Percentiles rank a stretch among this genome's conserved stretches.
phyloP scores from a whole-genome alignment of 1,139 yeast genomes.

The Pichia sorboxylosa region DNA sequence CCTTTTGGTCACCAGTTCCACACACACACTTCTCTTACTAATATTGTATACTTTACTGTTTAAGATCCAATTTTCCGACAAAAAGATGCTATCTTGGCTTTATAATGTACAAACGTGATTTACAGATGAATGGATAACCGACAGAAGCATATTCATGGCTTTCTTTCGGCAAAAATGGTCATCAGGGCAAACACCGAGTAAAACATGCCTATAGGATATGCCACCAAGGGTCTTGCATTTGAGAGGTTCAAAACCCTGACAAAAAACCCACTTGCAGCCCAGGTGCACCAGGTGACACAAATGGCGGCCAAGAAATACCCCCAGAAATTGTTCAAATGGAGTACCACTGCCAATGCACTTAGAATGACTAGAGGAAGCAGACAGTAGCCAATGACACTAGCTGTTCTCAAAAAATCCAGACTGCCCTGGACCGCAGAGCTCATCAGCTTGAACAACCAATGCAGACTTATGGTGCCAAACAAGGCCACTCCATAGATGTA shows the following conservation, averaged over 20 bases:
- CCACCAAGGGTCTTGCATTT: conserved; percentile 81
- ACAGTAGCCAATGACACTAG: conserved; percentile 91
- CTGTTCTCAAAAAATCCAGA: conserved; percentile 64
- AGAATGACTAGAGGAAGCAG: conserved; percentile 78
- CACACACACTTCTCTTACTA: too few species aligned
- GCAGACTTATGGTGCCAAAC: conserved; percentile 79
- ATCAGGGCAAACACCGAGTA: conserved; percentile 91
- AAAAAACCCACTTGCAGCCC: conserved; percentile 87
- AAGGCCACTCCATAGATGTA: conserved; percentile 94
- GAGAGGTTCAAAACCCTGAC: conserved; percentile 74
- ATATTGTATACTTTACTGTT: too few species aligned
- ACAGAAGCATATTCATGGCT: conserved; percentile 6
- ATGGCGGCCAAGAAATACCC: conserved; percentile 65
- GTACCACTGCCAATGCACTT: conserved; percentile 52
- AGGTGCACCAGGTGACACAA: conserved; percentile 88
- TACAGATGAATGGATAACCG: too few species aligned
- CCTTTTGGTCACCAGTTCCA: too few species aligned
- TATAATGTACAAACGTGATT: too few species aligned
- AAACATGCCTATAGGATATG: conserved; percentile 86
- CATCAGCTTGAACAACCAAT: conserved; percentile 79
- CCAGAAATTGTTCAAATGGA: conserved; percentile 55
- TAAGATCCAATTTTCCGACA: too few species aligned
- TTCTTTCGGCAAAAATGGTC: conserved; percentile 58
- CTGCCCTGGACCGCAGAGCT: conserved; percentile 28
- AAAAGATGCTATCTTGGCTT: too few species aligned